phyloP scores from a whole-genome alignment of 192 early-diverging fungal species.

The Linnemannia elongata region DNA sequence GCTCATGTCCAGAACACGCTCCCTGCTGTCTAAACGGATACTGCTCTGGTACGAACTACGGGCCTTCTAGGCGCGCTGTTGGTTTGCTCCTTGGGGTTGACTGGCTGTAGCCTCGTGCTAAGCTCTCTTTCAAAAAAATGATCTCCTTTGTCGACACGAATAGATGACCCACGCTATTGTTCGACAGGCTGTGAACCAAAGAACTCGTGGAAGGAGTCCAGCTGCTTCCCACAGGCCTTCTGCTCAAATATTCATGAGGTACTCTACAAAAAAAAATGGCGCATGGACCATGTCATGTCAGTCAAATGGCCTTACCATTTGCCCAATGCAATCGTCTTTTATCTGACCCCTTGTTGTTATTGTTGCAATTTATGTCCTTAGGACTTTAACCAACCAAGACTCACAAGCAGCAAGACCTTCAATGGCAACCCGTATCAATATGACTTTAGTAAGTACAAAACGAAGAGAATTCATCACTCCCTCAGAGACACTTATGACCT shows the following conservation, averaged over 20 bases:
- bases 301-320: not conserved
- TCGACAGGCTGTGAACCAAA: conserved; percentile 37
- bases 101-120: not conserved
- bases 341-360: not conserved
- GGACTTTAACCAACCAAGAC: conserved; percentile 32
- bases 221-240: conserved; percentile 34
- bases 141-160: not conserved
- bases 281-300: not conserved
- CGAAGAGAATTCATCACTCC: not conserved
- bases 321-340: not conserved
- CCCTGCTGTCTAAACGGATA: conserved; percentile 44
- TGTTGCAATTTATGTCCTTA: not conserved
- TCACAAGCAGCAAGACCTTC: conserved; percentile 13
- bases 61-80: not conserved
- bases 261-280: not conserved
- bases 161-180: conserved; percentile 40
- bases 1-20: conserved; percentile 38
- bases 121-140: not conserved
- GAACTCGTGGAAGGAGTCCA: conserved; percentile 41
- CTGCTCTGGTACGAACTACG: conserved; percentile 31
- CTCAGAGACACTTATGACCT: not conserved
- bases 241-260: conserved; percentile 33
- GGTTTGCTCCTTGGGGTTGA: not conserved
- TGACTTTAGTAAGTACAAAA: conserved; percentile 34
- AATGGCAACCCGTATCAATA: conserved; percentile 41